Conservation (phyloP, 2,329 filamentous ascomycete species). For the Apiospora phragmitis region DNA sequence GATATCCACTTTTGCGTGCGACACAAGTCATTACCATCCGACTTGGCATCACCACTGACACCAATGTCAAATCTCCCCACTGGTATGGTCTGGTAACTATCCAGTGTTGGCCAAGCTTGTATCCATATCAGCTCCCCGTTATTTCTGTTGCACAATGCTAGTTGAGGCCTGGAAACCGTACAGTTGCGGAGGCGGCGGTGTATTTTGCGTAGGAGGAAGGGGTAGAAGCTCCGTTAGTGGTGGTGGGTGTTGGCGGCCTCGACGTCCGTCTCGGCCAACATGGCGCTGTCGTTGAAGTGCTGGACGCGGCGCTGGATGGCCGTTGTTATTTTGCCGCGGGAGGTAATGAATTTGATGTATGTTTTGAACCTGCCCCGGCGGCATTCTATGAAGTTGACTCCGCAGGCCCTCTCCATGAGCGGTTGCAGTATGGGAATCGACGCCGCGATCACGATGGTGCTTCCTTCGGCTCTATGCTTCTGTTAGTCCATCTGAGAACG, state of each 20-base stretch:
- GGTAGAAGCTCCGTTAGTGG: too few relatives aligned
- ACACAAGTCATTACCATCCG: too few relatives aligned
- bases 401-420: constrained; percentile 17
- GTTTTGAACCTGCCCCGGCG: background rate
- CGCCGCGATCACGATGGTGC: constrained; percentile 36
- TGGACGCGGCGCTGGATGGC: background rate
- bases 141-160: too few relatives aligned
- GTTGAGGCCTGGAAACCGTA: too few relatives aligned
- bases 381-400: background rate
- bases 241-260: background rate
- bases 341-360: background rate
- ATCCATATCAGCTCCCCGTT: too few relatives aligned
- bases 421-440: constrained; percentile 37
- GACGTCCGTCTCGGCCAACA: background rate
- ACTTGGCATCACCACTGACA: too few relatives aligned
- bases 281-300: background rate
- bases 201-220: too few relatives aligned
- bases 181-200: too few relatives aligned
- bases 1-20: too few relatives aligned
- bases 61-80: too few relatives aligned
- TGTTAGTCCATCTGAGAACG: background rate
- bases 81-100: too few relatives aligned
- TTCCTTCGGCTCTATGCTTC: constrained; percentile 30
- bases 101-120: too few relatives aligned
- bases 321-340: background rate